These are phyloP conservation scores for Tuber borchii DNA, from an alignment of 495 filamentous ascomycete genomes.

Conservation along the genomic window DNA sequence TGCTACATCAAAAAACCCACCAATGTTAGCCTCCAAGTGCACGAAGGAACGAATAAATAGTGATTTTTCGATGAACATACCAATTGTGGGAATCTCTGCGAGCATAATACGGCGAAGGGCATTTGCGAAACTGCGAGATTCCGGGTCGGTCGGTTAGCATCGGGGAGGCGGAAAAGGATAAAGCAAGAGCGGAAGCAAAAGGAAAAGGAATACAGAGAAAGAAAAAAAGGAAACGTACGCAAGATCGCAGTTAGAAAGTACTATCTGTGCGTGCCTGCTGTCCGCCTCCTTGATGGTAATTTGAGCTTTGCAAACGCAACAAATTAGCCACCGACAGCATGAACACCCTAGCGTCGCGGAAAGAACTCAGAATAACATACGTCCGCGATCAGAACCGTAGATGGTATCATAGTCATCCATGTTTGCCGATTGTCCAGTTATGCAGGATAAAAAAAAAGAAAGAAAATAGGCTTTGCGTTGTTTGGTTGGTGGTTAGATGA, in stretches of 20 bases:
- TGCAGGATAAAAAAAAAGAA: neutral
- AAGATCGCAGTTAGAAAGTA: slow-evolving; percentile 43
- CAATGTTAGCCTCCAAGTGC: neutral
- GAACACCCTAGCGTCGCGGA: slow-evolving; percentile 7
- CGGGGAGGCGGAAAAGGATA: neutral
- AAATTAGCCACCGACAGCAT: slow-evolving; percentile 1
- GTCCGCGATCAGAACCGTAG: slow-evolving; percentile 40
- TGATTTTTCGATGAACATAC: slow-evolving; percentile 18
- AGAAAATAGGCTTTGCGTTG: neutral
- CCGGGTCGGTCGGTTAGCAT: neutral
- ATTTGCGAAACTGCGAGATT: slow-evolving; percentile 67
- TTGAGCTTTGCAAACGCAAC: slow-evolving; percentile 24
- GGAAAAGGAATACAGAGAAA: neutral
- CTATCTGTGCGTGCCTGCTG: slow-evolving; percentile 38
- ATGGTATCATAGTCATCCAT: slow-evolving; percentile 41
- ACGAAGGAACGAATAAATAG: neutral
- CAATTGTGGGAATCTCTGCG: slow-evolving; percentile 85
- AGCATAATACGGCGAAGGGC: slow-evolving; percentile 86
- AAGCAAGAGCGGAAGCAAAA: slow-evolving; percentile 2
- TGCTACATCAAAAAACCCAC: slow-evolving; percentile 44
- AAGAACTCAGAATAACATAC: slow-evolving; percentile 20
- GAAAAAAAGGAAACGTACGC: slow-evolving; percentile 21
- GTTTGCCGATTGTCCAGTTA: neutral
- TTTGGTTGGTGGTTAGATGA: slow-evolving; percentile 1
- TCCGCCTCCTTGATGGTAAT: slow-evolving; percentile 41